Conservation (phyloP, 1,284 basidiomycete genomes). For the Mycena citricolor region DNA sequence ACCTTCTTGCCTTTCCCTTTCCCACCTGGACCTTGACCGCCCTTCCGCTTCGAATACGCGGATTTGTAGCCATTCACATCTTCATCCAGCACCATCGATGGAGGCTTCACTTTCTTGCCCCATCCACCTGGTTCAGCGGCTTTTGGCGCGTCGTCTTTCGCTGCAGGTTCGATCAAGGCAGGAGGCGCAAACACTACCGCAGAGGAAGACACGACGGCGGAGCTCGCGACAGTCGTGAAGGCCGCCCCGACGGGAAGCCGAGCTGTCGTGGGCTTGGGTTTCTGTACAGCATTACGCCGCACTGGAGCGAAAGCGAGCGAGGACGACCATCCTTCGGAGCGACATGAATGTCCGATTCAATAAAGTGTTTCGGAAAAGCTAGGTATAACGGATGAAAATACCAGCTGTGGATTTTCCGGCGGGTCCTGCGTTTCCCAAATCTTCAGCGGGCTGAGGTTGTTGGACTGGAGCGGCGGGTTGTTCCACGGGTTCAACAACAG, state of each 20-base stretch:
- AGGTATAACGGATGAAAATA: slow-evolving; percentile 53
- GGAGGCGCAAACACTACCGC: slow-evolving; percentile 75
- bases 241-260: slow-evolving; percentile 67
- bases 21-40: slow-evolving; percentile 42
- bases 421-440: slow-evolving; percentile 31
- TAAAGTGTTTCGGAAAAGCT: slow-evolving; percentile 41
- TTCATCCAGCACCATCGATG: slow-evolving; percentile 83
- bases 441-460: slow-evolving; percentile 24
- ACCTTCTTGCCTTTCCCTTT: slow-evolving; percentile 68
- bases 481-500: slow-evolving; percentile 21
- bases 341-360: slow-evolving; percentile 41
- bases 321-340: slow-evolving; percentile 73
- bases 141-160: slow-evolving; percentile 29
- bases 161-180: slow-evolving; percentile 46
- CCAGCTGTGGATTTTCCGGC: slow-evolving; percentile 74
- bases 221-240: slow-evolving; percentile 36
- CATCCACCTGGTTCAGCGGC: slow-evolving; percentile 45
- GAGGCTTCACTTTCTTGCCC: slow-evolving; percentile 87
- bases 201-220: slow-evolving; percentile 56
- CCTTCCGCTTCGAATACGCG: slow-evolving; percentile 49
- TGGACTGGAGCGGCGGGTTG: slow-evolving; percentile 27
- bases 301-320: slow-evolving; percentile 84
- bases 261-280: slow-evolving; percentile 48
- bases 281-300: slow-evolving; percentile 53
- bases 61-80: slow-evolving; percentile 82